These are phyloP conservation scores for Arthrobotrys conoides DNA, from an alignment of 2,329 filamentous ascomycete species.

Conservation along the genomic window DNA sequence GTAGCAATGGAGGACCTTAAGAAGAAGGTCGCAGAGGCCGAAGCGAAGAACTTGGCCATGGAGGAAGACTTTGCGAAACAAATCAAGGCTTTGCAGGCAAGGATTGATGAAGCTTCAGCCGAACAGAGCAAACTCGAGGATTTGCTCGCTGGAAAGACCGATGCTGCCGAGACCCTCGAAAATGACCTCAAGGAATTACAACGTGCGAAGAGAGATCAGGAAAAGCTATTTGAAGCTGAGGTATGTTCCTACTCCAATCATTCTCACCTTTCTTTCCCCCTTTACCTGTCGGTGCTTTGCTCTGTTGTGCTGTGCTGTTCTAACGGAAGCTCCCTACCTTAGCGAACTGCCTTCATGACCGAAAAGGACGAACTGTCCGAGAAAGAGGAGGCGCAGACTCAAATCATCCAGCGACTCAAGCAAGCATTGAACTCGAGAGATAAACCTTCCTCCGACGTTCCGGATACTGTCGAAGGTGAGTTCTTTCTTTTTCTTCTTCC, in stretches of 20 bases:
- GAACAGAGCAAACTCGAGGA: constrained; percentile 92
- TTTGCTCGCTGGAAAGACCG: constrained; percentile 85
- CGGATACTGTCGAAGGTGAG: constrained; percentile 52
- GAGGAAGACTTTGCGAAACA: constrained; percentile 86
- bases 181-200: constrained; percentile 88
- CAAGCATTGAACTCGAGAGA: constrained; percentile 86
- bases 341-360: constrained; percentile 62
- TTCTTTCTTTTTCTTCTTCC: not conserved
- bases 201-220: constrained; percentile 89
- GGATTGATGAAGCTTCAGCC: constrained; percentile 84
- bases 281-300: not conserved
- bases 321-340: constrained; percentile 48
- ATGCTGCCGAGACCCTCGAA: constrained; percentile 82
- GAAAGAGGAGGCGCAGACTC: constrained; percentile 90
- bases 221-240: constrained; percentile 92
- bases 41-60: constrained; percentile 79
- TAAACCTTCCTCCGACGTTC: constrained; percentile 43
- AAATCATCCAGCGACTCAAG: constrained; percentile 90
- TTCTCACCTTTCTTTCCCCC: constrained; percentile 7
- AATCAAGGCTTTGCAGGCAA: constrained; percentile 83
- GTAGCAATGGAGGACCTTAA: constrained; percentile 63
- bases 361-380: constrained; percentile 91
- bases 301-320: constrained; percentile 13
- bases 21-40: constrained; percentile 62
- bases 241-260: constrained; percentile 73